Conservation (phyloP, 345 rosid genomes). For the Camelina neglecta region DNA sequence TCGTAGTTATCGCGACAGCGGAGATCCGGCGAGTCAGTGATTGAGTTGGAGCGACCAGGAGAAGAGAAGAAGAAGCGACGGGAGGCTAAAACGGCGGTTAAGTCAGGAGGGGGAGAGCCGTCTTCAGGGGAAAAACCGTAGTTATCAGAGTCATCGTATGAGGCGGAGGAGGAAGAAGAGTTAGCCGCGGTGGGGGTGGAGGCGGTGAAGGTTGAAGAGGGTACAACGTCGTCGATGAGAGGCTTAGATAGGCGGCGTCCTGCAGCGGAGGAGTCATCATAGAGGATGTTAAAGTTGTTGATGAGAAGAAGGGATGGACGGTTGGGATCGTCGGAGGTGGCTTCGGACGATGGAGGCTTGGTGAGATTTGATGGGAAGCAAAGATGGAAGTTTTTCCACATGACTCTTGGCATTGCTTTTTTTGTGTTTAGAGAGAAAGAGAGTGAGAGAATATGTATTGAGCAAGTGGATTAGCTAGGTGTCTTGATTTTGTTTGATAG, state of each 20-base stretch:
- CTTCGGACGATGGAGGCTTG: slow-evolving; percentile 17
- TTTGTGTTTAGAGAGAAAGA: slow-evolving; percentile 16
- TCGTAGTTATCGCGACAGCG: background rate
- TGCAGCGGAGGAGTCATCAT: slow-evolving; percentile 6
- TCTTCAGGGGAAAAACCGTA: slow-evolving; percentile 29
- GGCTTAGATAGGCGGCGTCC: slow-evolving; percentile 24
- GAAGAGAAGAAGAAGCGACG: slow-evolving; percentile 91
- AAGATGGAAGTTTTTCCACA: slow-evolving; percentile 44
- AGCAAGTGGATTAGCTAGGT: slow-evolving; percentile 34
- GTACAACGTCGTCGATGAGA: slow-evolving; percentile 25
- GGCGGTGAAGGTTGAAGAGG: slow-evolving; percentile 32
- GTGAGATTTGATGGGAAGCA: slow-evolving; percentile 41
- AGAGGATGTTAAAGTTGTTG: slow-evolving; percentile 40
- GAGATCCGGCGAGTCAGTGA: slow-evolving; percentile 59
- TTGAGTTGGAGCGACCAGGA: slow-evolving; percentile 92
- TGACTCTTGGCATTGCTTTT: slow-evolving; percentile 38
- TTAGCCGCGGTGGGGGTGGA: slow-evolving; percentile 32
- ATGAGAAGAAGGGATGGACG: slow-evolving; percentile 34
- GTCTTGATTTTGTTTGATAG: slow-evolving; percentile 26
- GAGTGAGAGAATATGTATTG: slow-evolving; percentile 9
- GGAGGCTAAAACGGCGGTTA: slow-evolving; percentile 73
- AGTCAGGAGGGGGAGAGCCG: slow-evolving; percentile 56
- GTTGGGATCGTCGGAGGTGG: slow-evolving; percentile 36
- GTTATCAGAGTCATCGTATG: slow-evolving; percentile 11
- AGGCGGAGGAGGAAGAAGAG: slow-evolving; percentile 33